These are phyloP conservation scores for Cicer bijugum DNA, from an alignment of 306 rosid species.

Conservation along the genomic window DNA sequence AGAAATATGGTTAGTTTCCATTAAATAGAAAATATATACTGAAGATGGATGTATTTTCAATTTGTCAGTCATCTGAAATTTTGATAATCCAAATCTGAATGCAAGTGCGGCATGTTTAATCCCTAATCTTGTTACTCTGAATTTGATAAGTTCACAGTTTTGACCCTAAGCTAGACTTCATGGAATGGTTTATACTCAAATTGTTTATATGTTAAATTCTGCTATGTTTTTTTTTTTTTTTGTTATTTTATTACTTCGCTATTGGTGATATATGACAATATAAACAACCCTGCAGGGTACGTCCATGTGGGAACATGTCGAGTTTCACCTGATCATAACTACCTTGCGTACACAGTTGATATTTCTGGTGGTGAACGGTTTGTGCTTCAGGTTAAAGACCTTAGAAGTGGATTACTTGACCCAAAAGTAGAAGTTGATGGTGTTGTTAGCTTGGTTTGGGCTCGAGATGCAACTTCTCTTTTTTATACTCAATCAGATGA, in stretches of 20 bases:
- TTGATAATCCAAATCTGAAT: slow-evolving; percentile 5
- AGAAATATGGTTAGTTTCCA: slow-evolving; percentile 66
- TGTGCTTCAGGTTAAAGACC: slow-evolving; percentile 82
- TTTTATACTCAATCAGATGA: slow-evolving; percentile 82
- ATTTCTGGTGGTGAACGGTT: slow-evolving; percentile 74
- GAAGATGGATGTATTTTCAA: neutral
- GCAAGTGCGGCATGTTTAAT: neutral
- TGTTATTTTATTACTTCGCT: neutral
- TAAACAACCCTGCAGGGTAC: slow-evolving; percentile 65
- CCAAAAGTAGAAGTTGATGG: slow-evolving; percentile 56
- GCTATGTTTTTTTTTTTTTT: neutral
- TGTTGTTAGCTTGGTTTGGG: slow-evolving; percentile 93
- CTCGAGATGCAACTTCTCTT: slow-evolving; percentile 64
- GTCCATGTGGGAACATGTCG: slow-evolving; percentile 92
- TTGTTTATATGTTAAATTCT: slow-evolving; percentile 6
- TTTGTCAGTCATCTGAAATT: neutral
- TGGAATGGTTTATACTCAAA: slow-evolving; percentile 22
- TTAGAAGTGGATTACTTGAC: slow-evolving; percentile 63
- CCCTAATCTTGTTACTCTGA: slow-evolving; percentile 11
- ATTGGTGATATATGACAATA: slow-evolving; percentile 20
- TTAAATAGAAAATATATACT: neutral
- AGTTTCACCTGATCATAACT: slow-evolving; percentile 84
- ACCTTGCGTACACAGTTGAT: slow-evolving; percentile 83
- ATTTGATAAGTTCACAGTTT: neutral
- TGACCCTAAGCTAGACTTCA: slow-evolving; percentile 8